Evolutionary conservation across 1,284 basidiomycete genomes (phyloP), one percentile per base, ranked within the genome.

Genomic region (Melampsora medusae): DNA sequence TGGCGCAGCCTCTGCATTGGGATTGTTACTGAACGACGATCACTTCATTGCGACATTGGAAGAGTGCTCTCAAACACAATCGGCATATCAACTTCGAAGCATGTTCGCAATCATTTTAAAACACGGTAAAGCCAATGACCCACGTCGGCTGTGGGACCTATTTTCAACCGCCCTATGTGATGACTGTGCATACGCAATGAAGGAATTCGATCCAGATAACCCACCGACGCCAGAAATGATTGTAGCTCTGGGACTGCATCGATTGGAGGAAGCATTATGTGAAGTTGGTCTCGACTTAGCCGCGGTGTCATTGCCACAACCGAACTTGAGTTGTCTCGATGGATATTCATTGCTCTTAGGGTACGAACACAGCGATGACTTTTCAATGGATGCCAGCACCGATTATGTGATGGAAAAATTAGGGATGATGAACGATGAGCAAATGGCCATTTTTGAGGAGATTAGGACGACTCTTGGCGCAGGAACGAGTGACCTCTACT

Each of bases 11-110:
- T 46, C 25, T 4, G 67, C 49, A 4, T 5, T 56, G 1, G 67
- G 67, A 10, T 31, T 68, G 22, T 12, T 56, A 19, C 6, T 56
- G 50, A n/a, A 19, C 14, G 50, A 56, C 14, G 19, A 80, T 0
- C 85, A 87, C 78, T 86, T 85, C 85, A 38, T 80, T 1, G 77
- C 78, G 5, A 86, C 86, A 72, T 79, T 87, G 0, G 31, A 79
- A 33, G 86, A 87, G 75, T 56, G 50, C 14, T n/a, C 17, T 4
- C 6, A 4, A 0, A 85, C 86, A 81, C 83, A 25, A 56, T 56
- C 50, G 14, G 50, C 25, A 12, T 56, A 4, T 56, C 17, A n/a
- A 25, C 25, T n/a, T 12, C 17, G 50, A 4, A 56, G 12, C 6
- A 56, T 56, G 17, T 56, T n/a, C 12, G 17, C 17, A 4, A n/a